phyloP scores from a whole-genome alignment of 2,329 filamentous ascomycete species.

The Alternaria sp. region DNA sequence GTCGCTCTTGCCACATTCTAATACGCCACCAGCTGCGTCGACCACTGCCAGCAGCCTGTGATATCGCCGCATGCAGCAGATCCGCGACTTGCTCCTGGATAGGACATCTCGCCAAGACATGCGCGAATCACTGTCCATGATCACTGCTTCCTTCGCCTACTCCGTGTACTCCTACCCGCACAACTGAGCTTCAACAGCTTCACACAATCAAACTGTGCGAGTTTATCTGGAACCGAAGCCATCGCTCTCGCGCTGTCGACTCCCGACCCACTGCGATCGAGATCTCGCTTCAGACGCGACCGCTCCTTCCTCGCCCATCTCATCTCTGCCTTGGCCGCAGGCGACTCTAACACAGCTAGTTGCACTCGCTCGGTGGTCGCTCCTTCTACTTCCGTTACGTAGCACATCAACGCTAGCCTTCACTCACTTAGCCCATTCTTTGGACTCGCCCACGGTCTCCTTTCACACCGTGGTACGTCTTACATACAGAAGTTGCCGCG shows the following conservation, averaged over 20 bases:
- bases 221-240: slow-evolving; percentile 1
- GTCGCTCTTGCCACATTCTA: slow-evolving; percentile 19
- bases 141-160: slow-evolving; percentile 2
- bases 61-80: background rate
- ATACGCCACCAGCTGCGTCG: background rate
- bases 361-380: background rate
- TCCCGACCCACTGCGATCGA: slow-evolving; percentile 3
- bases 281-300: slow-evolving; percentile 3
- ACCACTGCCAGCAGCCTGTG: slow-evolving; percentile 3
- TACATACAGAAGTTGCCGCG: background rate
- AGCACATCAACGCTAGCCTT: background rate
- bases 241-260: background rate
- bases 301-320: slow-evolving; percentile 1
- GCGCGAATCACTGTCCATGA: slow-evolving; percentile 6
- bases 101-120: slow-evolving; percentile 28
- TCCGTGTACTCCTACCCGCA: background rate
- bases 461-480: background rate
- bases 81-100: slow-evolving; percentile 10
- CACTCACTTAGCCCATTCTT: background rate
- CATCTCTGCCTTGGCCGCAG: background rate
- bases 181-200: background rate
- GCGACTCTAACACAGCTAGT: background rate
- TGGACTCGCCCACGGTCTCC: background rate
- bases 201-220: background rate
- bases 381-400: background rate